Base-by-base conservation (phyloP, 495 filamentous ascomycete species). In the Chaetomium tenue region DNA sequence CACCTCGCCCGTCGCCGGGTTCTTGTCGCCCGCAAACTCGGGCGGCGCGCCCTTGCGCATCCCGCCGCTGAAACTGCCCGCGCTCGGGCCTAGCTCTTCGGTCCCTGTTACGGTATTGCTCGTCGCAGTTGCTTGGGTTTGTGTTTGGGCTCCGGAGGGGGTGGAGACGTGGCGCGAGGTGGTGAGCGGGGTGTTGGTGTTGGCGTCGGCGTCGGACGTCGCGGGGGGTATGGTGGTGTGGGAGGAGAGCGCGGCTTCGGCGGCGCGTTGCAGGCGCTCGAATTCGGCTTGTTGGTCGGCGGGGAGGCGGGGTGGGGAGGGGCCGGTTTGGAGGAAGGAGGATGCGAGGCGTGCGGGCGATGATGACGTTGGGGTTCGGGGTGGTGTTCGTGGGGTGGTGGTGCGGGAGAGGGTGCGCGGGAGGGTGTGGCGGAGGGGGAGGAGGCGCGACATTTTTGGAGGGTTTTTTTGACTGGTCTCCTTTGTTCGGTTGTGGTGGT, bases 1-100 rank as follows among this genome's bases (percentile, higher is more conserved):
- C 50, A 96, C 83, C 79, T 98, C 94, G n/a, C 95, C 95, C 3
- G 94, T 98, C 79, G 89, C 89, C 2, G 94, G 94, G 72, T 98
- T 97, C 63, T 81, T 82, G 46, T 98, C 91, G 46, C 94, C 94
- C 69, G 95, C 90, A 70, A 98, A 98, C 75, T 98, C 94, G 3
- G 94, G 94, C 74, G 85, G 82, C 52, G 91, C 87, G 22, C 93
- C 92, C 65, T 73, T 66, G 40, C 74, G 69, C 25, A 78, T 72
- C 20, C 80, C 72, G 22, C 75, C 78, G 54, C 77, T 76, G 12
- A 81, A 65, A 4, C 74, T 68, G 3, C 56, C 63, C 37, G 47
- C 54, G 33, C 33, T 37, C 6, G 33, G 33, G 11, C 33, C 33
- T 8, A 37, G 5, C 15, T 48, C 22, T 0, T 5, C 7, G 0